Conservation (phyloP, 2,329 filamentous ascomycete genomes). For the Talaromyces sp. region DNA sequence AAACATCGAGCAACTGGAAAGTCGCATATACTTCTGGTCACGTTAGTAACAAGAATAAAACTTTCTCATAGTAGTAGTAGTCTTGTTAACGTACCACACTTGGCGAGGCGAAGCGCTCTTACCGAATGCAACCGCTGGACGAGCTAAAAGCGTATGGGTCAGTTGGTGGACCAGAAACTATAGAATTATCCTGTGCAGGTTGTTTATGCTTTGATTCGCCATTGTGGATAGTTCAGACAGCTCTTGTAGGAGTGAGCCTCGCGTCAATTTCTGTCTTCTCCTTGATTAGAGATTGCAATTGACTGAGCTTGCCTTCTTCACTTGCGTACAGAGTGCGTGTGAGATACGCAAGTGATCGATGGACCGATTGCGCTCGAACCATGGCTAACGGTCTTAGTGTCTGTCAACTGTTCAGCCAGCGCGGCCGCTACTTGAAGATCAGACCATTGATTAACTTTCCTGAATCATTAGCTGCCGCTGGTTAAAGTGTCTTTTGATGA, state of each 20-base stretch:
- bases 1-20: constrained; percentile 10
- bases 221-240: constrained; percentile 57
- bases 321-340: neutral
- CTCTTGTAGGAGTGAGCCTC: constrained; percentile 57
- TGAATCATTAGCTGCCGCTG: constrained; percentile 47
- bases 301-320: neutral
- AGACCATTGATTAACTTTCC: constrained; percentile 45
- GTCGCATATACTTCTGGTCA: constrained; percentile 35
- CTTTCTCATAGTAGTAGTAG: neutral
- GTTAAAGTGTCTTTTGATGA: constrained; percentile 40
- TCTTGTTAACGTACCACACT: neutral
- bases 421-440: constrained; percentile 8
- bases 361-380: neutral
- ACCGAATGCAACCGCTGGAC: neutral
- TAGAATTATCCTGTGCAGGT: constrained; percentile 36
- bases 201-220: constrained; percentile 59
- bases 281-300: neutral
- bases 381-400: neutral
- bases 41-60: constrained; percentile 26
- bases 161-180: neutral
- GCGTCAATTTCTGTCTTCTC: constrained; percentile 13
- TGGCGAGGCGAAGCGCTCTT: constrained; percentile 15
- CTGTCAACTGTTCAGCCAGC: neutral
- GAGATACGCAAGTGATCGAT: neutral
- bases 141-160: neutral